Conservation (phyloP, 2,329 filamentous ascomycete species). For the Pyricularia sp. region DNA sequence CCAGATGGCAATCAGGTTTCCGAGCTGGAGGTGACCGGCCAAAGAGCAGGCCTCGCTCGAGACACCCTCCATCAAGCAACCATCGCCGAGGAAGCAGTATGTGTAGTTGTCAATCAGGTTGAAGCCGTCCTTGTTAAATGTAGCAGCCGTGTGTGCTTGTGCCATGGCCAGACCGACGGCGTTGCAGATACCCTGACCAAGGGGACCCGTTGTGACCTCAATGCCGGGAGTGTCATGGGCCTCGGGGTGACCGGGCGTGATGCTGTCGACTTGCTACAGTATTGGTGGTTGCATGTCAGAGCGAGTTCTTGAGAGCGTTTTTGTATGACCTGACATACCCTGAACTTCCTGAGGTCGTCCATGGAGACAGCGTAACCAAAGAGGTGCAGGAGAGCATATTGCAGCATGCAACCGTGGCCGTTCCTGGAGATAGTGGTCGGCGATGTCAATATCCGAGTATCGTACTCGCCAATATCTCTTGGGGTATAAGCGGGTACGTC, state of each 20-base stretch:
- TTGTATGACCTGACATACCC: constrained; percentile 49
- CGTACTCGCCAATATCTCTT: background rate
- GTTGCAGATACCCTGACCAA: constrained; percentile 94
- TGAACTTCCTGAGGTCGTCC: constrained; percentile 92
- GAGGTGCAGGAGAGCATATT: constrained; percentile 94
- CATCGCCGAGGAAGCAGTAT: constrained; percentile 93
- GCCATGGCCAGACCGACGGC: constrained; percentile 96
- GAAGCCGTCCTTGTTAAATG: constrained; percentile 95
- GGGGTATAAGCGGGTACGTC: background rate
- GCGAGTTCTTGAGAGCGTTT: background rate
- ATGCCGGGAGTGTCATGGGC: constrained; percentile 91
- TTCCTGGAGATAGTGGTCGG: constrained; percentile 45
- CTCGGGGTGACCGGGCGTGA: constrained; percentile 93
- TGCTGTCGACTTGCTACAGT: constrained; percentile 44
- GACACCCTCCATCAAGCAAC: constrained; percentile 97
- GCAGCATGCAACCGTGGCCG: constrained; percentile 98
- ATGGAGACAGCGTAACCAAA: constrained; percentile 80
- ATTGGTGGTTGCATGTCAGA: background rate
- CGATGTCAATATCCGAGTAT: background rate
- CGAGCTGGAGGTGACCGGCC: constrained; percentile 92
- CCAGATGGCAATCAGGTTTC: constrained; percentile 93
- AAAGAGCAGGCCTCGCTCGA: constrained; percentile 83
- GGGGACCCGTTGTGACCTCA: constrained; percentile 95
- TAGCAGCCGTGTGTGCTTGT: constrained; percentile 77
- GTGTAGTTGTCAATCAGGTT: constrained; percentile 93